These are phyloP conservation scores for Sordariomycetes sp. DNA, from an alignment of 2,329 filamentous ascomycete genomes.

Conservation along the genomic window DNA sequence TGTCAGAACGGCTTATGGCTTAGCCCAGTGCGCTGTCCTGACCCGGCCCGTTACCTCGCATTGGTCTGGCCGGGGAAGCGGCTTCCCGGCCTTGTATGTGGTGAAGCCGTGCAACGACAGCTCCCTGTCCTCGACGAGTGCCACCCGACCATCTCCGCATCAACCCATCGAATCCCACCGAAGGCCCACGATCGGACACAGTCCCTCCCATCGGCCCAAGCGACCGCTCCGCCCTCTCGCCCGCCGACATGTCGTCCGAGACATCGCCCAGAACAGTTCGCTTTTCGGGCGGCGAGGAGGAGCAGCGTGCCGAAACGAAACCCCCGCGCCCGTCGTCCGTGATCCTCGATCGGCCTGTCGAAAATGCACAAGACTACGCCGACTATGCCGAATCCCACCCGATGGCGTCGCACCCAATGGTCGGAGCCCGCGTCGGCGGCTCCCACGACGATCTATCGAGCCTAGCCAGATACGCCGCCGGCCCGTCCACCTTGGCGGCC, in stretches of 20 bases:
- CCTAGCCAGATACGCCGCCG: conserved; percentile 3
- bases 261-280: conserved; percentile 29
- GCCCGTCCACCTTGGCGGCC: conserved; percentile 7
- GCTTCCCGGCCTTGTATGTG: neutral
- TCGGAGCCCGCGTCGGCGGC: neutral
- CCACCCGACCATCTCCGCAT: neutral
- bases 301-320: conserved; percentile 28
- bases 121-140: neutral
- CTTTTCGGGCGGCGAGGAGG: conserved; percentile 38
- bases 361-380: conserved; percentile 23
- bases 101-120: neutral
- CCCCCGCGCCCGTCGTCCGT: conserved; percentile 19
- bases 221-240: neutral
- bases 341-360: conserved; percentile 12
- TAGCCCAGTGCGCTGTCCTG: neutral
- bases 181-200: neutral
- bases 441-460: conserved; percentile 1
- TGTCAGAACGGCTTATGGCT: neutral
- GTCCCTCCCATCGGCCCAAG: neutral
- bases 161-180: neutral
- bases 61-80: neutral
- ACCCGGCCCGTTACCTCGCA: neutral
- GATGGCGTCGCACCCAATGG: neutral
- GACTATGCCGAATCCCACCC: conserved; percentile 16
- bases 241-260: conserved; percentile 1